Conservation (phyloP, 148 eudicot species). For the Rhododendron mucronatum region DNA sequence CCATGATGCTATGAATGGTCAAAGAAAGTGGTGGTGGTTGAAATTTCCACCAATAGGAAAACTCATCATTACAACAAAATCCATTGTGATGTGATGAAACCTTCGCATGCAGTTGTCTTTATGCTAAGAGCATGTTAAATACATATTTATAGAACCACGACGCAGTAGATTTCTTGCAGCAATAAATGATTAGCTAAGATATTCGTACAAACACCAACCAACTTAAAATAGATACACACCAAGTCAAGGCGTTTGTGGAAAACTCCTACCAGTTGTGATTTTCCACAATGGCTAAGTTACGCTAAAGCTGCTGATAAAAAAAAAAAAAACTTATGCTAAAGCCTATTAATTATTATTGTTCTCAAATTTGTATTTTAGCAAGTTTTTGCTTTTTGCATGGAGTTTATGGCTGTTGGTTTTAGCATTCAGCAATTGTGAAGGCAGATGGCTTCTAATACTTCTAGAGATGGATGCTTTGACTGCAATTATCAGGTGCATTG, state of each 20-base stretch:
- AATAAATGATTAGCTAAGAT: background rate
- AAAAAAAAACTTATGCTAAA: background rate
- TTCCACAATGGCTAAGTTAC: background rate
- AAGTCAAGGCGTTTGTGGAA: background rate
- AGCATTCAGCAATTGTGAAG: no score
- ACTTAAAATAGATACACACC: background rate
- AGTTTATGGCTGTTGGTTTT: no score
- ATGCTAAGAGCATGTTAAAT: background rate
- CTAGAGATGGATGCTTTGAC: no score
- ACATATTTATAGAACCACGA: background rate
- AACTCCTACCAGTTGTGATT: background rate
- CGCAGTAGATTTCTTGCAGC: background rate
- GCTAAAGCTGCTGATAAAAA: background rate
- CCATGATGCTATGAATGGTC: conserved; percentile 24
- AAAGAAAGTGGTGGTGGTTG: conserved; percentile 19
- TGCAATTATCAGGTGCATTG: no score
- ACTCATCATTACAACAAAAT: conserved; percentile 5
- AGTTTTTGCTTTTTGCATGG: no score
- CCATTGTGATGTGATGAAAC: background rate
- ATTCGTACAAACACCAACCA: background rate
- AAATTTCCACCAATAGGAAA: conserved; percentile 1
- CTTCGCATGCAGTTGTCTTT: background rate
- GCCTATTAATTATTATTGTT: background rate
- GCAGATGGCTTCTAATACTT: no score
- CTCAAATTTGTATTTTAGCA: no score